These are phyloP conservation scores for Globisporangium uncinulatum DNA, from an alignment of 352 stramenopile species.

Conservation along the genomic window DNA sequence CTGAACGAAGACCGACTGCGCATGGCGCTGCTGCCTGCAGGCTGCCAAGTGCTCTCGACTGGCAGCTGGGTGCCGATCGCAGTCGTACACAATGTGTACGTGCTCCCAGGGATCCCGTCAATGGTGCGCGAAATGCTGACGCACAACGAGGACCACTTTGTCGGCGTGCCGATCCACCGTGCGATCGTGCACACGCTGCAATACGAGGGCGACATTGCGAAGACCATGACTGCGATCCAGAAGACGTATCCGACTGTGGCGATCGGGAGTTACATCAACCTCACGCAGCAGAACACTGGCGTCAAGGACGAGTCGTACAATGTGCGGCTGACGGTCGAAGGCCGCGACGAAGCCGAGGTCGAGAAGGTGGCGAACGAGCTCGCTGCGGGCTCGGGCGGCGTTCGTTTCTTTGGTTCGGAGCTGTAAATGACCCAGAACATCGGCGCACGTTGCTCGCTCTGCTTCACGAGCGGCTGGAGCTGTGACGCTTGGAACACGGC, in stretches of 20 bases:
- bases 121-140: conserved; percentile 83
- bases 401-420: no score
- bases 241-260: conserved; percentile 57
- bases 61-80: conserved; percentile 72
- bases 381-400: conserved; percentile 16
- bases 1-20: conserved; percentile 68
- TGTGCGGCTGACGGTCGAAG: conserved; percentile 61
- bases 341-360: conserved; percentile 42
- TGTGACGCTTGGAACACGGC: conserved; percentile 86
- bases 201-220: conserved; percentile 65
- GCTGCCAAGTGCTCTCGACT: conserved; percentile 47
- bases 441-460: conserved; percentile 86
- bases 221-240: conserved; percentile 53
- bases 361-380: conserved; percentile 47
- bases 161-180: conserved; percentile 71
- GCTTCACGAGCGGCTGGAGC: conserved; percentile 80
- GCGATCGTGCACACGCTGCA: conserved; percentile 65
- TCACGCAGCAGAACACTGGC: conserved; percentile 53
- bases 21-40: conserved; percentile 65
- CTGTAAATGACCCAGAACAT: no score
- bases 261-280: conserved; percentile 84
- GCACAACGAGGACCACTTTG: conserved; percentile 71
- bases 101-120: conserved; percentile 75
- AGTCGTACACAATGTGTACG: conserved; percentile 78
- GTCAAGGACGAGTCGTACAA: conserved; percentile 58